Evolutionary conservation across 2,329 filamentous ascomycete species (phyloP).

Genomic region (Trichoderma sp.): DNA sequence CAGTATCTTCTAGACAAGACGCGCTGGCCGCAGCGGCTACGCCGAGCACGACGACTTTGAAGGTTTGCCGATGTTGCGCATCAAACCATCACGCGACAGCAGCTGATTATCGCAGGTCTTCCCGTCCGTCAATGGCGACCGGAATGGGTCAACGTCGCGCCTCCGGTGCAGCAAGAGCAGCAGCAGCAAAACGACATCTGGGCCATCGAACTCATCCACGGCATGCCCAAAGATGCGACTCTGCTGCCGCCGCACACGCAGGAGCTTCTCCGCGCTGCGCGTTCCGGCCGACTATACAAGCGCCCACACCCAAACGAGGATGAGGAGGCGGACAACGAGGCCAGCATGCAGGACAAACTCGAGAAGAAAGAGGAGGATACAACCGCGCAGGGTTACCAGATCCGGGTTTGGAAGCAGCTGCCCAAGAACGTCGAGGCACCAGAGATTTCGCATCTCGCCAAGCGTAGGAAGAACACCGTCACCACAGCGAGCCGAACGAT

Average conservation of each 20-base stretch:
- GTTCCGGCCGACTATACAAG: conserved; percentile 77
- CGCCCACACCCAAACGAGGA: conserved; percentile 66
- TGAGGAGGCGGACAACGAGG: conserved; percentile 59
- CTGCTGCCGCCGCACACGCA: conserved; percentile 79
- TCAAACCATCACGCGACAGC: conserved; percentile 1
- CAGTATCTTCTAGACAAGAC: conserved; percentile 51
- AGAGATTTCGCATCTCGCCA: conserved; percentile 60
- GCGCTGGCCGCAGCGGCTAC: conserved; percentile 60
- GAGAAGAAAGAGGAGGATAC: conserved; percentile 69
- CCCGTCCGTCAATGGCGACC: conserved; percentile 91
- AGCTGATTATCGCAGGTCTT: conserved; percentile 62
- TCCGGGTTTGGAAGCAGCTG: conserved; percentile 65
- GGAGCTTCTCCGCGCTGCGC: conserved; percentile 78
- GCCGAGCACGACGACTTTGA: conserved; percentile 66
- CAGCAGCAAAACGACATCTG: conserved; percentile 68
- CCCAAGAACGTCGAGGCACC: conserved; percentile 60
- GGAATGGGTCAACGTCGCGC: conserved; percentile 68
- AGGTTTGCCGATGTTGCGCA: conserved; percentile 41
- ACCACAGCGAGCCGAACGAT: conserved; percentile 59
- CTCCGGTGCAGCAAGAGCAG: conserved; percentile 66
- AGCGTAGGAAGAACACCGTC: conserved; percentile 64
- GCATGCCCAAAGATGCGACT: conserved; percentile 84
- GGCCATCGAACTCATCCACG: conserved; percentile 73
- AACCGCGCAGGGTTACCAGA: conserved; percentile 55
- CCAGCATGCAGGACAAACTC: conserved; percentile 51